Evolutionary conservation across 495 filamentous ascomycete species (phyloP).

Genomic region (Podospora bellae-mahoneyi): DNA sequence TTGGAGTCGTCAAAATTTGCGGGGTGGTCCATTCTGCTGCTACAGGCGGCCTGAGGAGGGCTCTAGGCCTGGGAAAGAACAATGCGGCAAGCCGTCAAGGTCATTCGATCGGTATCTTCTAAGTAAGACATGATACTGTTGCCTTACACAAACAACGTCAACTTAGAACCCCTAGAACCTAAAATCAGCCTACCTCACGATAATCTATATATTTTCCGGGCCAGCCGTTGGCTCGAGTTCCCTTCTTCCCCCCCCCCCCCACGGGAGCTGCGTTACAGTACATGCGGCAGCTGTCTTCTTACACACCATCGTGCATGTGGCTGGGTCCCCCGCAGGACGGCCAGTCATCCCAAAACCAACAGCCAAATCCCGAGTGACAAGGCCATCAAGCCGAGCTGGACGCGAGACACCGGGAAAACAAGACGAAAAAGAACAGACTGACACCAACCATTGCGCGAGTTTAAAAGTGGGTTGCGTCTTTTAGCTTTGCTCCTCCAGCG

Average conservation of each 20-base stretch:
- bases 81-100: not conserved
- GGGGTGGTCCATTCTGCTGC: not conserved
- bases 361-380: not conserved
- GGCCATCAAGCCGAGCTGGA: not conserved
- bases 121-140: not conserved
- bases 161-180: not conserved
- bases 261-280: not conserved
- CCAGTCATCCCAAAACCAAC: constrained; percentile 7
- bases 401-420: not conserved
- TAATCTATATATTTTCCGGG: not conserved
- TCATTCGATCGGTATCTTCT: not conserved
- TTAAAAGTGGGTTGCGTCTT: constrained; percentile 29
- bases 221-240: not conserved
- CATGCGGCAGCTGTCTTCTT: not conserved
- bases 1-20: not conserved
- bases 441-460: constrained; percentile 20
- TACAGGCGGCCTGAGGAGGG: not conserved
- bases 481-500: constrained; percentile 8
- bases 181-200: not conserved
- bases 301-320: not conserved
- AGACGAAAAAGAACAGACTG: constrained; percentile 4
- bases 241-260: too few species aligned
- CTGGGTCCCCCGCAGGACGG: not conserved
- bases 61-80: not conserved
- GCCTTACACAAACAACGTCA: not conserved